Conservation (phyloP, 805 yeast genomes). For the Starmerella cellae region DNA sequence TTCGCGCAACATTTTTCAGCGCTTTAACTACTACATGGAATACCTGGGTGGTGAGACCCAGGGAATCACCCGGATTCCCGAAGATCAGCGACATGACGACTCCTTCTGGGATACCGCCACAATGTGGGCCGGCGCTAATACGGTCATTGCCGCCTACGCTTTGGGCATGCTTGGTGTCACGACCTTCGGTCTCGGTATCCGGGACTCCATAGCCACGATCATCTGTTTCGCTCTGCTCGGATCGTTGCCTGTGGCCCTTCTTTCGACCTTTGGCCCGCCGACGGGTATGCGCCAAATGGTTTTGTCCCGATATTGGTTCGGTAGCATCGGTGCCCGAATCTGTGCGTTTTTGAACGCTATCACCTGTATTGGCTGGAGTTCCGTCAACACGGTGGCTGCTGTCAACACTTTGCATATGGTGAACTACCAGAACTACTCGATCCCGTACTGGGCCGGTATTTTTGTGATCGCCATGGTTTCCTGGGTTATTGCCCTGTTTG, state of each 20-base stretch:
- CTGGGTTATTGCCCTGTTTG: constrained; percentile 63
- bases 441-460: constrained; percentile 90
- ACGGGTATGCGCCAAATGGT: constrained; percentile 84
- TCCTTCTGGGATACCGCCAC: constrained; percentile 59
- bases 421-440: constrained; percentile 38
- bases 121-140: constrained; percentile 85
- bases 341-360: constrained; percentile 64
- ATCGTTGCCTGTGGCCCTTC: constrained; percentile 64
- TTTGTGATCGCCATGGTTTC: constrained; percentile 54
- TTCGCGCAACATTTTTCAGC: constrained; percentile 10
- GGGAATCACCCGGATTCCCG: constrained; percentile 73
- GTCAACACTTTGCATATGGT: constrained; percentile 73
- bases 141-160: constrained; percentile 72
- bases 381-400: constrained; percentile 79
- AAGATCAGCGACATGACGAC: constrained; percentile 58
- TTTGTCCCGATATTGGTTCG: constrained; percentile 62
- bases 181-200: constrained; percentile 55
- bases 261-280: constrained; percentile 69
- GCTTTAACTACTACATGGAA: constrained; percentile 18
- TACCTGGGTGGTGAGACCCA: constrained; percentile 37
- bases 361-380: constrained; percentile 93
- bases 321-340: constrained; percentile 60
- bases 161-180: constrained; percentile 61
- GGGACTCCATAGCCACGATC: constrained; percentile 53
- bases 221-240: constrained; percentile 67